Evolutionary conservation across 352 stramenopile species (phyloP), one percentile per base, ranked within the genome.

Genomic region (Pythium chondricola): DNA sequence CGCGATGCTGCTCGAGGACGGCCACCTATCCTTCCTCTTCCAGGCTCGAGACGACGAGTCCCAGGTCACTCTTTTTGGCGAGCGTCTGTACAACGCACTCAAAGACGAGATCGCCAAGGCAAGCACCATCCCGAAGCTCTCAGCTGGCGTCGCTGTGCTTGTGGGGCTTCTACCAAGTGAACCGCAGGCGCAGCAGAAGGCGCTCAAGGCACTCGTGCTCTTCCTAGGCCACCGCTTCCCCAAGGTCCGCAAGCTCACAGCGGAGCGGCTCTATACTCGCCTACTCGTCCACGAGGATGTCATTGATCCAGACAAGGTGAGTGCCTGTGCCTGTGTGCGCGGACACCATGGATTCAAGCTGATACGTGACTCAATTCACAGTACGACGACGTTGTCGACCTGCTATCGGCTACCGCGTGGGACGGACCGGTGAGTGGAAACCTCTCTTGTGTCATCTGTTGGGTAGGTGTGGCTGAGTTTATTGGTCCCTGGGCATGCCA

Each of bases 171-270:
- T 92, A 2, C 75, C 79, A 2, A 90, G 79, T 33, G 69, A 89
- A 17, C 33, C 41, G 3, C 56, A 77, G 16, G 85, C 75, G 0
- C 67, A 89, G 48, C 24, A 29, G 0, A 85, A 82, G 31, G 62
- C 67, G 0, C 55, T 94, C n/a, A 72, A 75, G 24, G 81, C 81
- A 14, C 55, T 94, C 9, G 45, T 91, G 20, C 32, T 93, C 39
- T 89, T 93, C 42, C 54, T 95, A 0, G 81, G 61, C 2, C 86
- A 96, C 61, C 78, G 81, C 6, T 96, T 93, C 47, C 86, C 86
- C 0, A 88, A 81, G 43, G 73, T 96, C 17, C 78, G 86, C 27
- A 93, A 93, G 49, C 30, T 85, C 16, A 85, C 79, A 13, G 85
- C 85, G 2, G 81, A 94, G 57, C 76, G 75, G 22, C 65, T 95